Base-by-base conservation (phyloP, 2,329 filamentous ascomycete species). In the Elsinoe necatrix region DNA sequence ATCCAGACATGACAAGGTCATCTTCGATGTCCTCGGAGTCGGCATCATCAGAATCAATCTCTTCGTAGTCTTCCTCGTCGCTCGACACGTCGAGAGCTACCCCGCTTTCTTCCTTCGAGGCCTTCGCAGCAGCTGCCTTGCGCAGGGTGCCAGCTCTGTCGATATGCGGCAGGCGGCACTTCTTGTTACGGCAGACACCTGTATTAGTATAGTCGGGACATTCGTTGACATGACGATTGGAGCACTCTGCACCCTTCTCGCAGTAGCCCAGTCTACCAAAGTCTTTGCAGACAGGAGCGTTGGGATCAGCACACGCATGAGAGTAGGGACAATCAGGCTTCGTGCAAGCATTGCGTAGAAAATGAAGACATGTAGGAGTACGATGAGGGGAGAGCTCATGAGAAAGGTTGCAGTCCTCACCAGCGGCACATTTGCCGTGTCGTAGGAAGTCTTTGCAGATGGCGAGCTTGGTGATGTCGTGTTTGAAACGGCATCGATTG, bases 121-220 rank as follows among this genome's bases (percentile, higher is more conserved):
- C 70, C 66, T 71, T 71, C 61, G 73, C 66, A 65, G 76, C 73
- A 58, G 73, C 73, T 64, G 79, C 77, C 70, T 80, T 81, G 70
- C 81, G 79, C 69, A 85, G 84, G 67, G 89, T 86, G 66, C 87
- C 90, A 68, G 90, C 90, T 72, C 88, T 84, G 74, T 93, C 88
- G 69, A 92, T 83, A 73, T 98, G 93, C 59, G 84, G 86, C 56
- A 95, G 80, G 69, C 86, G 87, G 77, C 92, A 97, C 63, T 85
- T 84, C 21, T 63, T 62, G 69, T 81, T 83, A 69, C 83, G 84
- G 81, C 93, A 98, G 61, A 78, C 77, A 65, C 92, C 92, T 59
- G 82, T 89, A 73, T 95, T 95, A 79, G 89, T 88, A 76, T 95
- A 96, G 70, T 95, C 87, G 61, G 93, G 92, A 72, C 93, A 97